phyloP scores from a whole-genome alignment of 306 rosid genomes.

The Argentina anserina region DNA sequence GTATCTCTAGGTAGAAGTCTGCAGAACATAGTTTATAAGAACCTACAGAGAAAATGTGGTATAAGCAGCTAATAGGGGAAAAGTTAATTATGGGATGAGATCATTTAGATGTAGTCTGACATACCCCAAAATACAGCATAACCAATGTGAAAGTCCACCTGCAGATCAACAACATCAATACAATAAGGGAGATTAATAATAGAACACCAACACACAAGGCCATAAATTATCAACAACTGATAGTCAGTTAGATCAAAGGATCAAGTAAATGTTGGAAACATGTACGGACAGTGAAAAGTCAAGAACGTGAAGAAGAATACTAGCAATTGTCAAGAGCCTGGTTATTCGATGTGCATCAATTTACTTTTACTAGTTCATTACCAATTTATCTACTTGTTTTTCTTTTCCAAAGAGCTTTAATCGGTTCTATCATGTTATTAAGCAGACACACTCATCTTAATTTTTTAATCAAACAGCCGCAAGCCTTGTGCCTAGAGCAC shows the following conservation, averaged over 20 bases:
- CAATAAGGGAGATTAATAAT: slow-evolving; percentile 1
- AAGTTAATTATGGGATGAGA: neutral
- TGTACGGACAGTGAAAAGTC: neutral
- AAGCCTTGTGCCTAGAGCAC: neutral
- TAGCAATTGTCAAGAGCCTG: neutral
- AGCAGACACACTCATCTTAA: neutral
- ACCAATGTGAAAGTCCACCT: slow-evolving; percentile 87
- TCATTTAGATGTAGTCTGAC: slow-evolving; percentile 30
- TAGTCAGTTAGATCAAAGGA: neutral
- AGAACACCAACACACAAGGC: slow-evolving; percentile 2
- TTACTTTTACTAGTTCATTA: neutral
- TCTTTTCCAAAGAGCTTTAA: neutral
- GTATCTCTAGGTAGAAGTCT: neutral
- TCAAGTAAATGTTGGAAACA: neutral
- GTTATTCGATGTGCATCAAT: neutral
- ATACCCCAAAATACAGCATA: slow-evolving; percentile 64
- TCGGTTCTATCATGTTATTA: neutral
- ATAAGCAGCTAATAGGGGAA: neutral
- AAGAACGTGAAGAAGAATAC: neutral
- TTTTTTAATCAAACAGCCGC: neutral
- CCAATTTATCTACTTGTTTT: neutral
- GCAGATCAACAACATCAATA: slow-evolving; percentile 26
- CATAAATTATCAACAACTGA: neutral
- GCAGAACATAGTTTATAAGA: neutral
- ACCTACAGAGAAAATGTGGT: neutral